These are phyloP conservation scores for Cicer judaicum DNA, from an alignment of 306 rosid genomes.

Conservation along the genomic window DNA sequence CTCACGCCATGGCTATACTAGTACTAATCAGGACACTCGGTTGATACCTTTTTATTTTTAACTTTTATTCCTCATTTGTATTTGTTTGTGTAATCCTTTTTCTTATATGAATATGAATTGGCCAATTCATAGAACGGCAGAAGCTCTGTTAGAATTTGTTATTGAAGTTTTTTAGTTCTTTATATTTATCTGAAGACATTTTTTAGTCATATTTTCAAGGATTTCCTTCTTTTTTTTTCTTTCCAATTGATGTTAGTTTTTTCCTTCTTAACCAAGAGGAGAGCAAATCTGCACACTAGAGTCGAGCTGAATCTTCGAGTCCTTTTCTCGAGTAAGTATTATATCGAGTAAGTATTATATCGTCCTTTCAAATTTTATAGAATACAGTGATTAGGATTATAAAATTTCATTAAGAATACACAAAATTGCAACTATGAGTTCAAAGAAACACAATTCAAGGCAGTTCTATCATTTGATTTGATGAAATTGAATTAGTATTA, in stretches of 20 bases:
- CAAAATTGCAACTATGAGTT: background rate
- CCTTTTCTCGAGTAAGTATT: too few relatives aligned
- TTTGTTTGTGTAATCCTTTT: slow-evolving; percentile 30
- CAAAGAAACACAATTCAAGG: background rate
- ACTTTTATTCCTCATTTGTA: background rate
- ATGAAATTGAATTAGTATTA: background rate
- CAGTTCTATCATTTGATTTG: background rate
- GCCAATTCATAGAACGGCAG: slow-evolving; percentile 11
- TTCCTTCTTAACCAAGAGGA: background rate
- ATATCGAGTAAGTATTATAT: background rate
- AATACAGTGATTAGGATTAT: background rate
- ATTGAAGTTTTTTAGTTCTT: background rate
- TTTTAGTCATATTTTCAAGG: slow-evolving; percentile 4
- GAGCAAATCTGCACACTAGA: background rate
- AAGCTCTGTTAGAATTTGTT: slow-evolving; percentile 13
- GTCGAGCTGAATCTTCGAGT: background rate
- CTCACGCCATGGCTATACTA: slow-evolving; percentile 31
- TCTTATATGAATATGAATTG: slow-evolving; percentile 1
- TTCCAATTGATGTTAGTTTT: background rate
- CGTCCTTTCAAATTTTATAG: slow-evolving; percentile 3
- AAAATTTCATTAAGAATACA: background rate
- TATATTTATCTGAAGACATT: background rate
- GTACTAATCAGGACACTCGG: slow-evolving; percentile 30
- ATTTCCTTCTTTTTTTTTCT: background rate
- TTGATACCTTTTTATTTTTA: slow-evolving; percentile 23